Conservation (phyloP, 1,284 basidiomycete genomes). For the Tetrapyrgos nigripes region DNA sequence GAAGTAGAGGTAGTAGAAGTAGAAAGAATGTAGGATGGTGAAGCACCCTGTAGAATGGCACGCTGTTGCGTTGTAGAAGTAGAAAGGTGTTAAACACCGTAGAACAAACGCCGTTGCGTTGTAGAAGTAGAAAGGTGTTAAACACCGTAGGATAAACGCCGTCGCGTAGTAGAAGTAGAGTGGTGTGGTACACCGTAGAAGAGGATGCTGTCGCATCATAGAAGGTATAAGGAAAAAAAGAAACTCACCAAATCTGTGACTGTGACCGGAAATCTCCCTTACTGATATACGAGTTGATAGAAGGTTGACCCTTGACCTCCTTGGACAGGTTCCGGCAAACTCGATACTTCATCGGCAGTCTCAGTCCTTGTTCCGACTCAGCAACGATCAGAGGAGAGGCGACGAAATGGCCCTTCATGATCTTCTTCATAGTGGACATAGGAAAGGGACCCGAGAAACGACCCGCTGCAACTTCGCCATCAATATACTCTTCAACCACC, state of each 20-base stretch:
- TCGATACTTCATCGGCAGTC: not conserved
- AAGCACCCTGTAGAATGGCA: too few relatives aligned
- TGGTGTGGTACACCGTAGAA: too few relatives aligned
- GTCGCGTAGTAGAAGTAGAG: too few relatives aligned
- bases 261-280: constrained; percentile 4
- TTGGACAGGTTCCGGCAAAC: constrained; percentile 16
- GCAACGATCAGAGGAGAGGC: constrained; percentile 16
- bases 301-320: not conserved
- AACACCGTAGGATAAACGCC: too few relatives aligned
- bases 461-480: constrained; percentile 1
- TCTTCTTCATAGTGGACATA: not conserved
- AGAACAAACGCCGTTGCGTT: too few relatives aligned
- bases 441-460: constrained; percentile 19
- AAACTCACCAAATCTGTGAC: constrained; percentile 1
- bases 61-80: too few relatives aligned
- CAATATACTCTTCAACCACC: constrained; percentile 12
- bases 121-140: too few relatives aligned
- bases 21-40: too few relatives aligned
- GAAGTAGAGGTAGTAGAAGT: too few relatives aligned
- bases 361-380: constrained; percentile 12
- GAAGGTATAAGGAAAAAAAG: not conserved
- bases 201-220: too few relatives aligned
- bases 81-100: too few relatives aligned
- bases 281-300: constrained; percentile 2
- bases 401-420: constrained; percentile 13